Percentiles rank a stretch among this genome's conserved stretches.
Evolutionary conservation across 2,329 filamentous ascomycete genomes (phyloP).

Genomic region (Hypoxylon sp.): DNA sequence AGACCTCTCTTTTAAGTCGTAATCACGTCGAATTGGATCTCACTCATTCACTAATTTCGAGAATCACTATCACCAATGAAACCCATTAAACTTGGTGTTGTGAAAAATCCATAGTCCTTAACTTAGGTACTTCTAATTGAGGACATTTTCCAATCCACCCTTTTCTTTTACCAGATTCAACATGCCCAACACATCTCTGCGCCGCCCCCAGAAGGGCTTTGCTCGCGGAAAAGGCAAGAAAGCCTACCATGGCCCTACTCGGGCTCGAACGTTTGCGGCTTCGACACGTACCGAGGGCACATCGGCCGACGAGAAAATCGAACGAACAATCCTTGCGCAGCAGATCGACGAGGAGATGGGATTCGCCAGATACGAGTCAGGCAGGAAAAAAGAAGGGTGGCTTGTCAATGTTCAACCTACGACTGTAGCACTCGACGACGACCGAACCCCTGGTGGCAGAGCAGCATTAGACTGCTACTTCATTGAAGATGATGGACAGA

Average conservation of each 20-base stretch:
- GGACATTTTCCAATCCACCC: conserved; percentile 1
- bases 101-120: conserved; percentile 8
- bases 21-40: no score
- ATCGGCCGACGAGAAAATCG: conserved; percentile 90
- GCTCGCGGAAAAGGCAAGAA: conserved; percentile 73
- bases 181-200: conserved; percentile 69
- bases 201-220: conserved; percentile 71
- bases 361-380: conserved; percentile 89
- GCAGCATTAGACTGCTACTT: conserved; percentile 98
- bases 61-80: conserved; percentile 15
- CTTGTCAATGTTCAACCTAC: conserved; percentile 95
- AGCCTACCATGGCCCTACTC: conserved; percentile 72
- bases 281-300: conserved; percentile 83
- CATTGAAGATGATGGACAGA: conserved; percentile 84
- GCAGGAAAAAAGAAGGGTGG: conserved; percentile 84
- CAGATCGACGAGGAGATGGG: conserved; percentile 95
- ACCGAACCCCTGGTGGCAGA: conserved; percentile 82
- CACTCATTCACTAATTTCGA: no score
- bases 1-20: no score
- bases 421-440: conserved; percentile 74
- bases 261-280: conserved; percentile 80
- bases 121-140: neutral
- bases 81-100: neutral
- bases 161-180: conserved; percentile 35
- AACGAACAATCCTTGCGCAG: conserved; percentile 83